Evolutionary conservation across 371 early-diverging fungal genomes (phyloP), one percentile per base, ranked within the genome.

Genomic region (Cokeromyces recurvatus): DNA sequence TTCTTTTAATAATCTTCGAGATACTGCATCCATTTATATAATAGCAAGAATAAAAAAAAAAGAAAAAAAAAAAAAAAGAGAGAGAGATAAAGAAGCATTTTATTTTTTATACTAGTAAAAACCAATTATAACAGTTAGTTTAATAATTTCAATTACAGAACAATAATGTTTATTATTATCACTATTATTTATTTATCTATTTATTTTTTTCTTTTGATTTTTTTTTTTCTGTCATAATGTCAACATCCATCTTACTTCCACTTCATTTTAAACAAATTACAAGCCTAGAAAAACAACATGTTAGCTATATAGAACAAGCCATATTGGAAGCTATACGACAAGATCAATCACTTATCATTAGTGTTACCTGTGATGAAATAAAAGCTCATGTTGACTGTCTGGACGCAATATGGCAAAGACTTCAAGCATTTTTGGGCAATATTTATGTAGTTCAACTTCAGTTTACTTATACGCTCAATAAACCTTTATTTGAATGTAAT

Each of bases 1-100:
- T 46, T 84, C 84, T 59, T 84, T 84, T 38, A 84, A 47, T 55
- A 84, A 62, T 55, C 84, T 65, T 54, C 77, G 68, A 32, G 82
- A 74, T 11, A 82, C 81, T 17, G 79, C 60, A 39, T 77, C 71
- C 71, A 71, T 76, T 25, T 4, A 11, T 34, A 34, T 49, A 38
- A 9, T 34, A 34, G 15, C 4, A 34, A 34, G 7, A n/a, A 11
- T 14, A n/a, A n/a, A n/a, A 34, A 48, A 34, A 24, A 17, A 19
- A 14, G 22, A 16, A 9, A 12, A 23, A 19, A 25, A 40, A 45
- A 32, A 48, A 31, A 29, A 49, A 25, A 46, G 7, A 20, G 11
- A 46, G 19, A 20, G 50, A 29, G 29, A 29, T 15, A 43, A 43
- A 43, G 22, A 32, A 23, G n/a, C 11, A 21, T 9, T 14, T 24